A percentile compares a stretch with the other conserved stretches of the same genome.
phyloP scores from a whole-genome alignment of 129 eudicot genomes.

The sunflower (Helianthus annuus) region DNA sequence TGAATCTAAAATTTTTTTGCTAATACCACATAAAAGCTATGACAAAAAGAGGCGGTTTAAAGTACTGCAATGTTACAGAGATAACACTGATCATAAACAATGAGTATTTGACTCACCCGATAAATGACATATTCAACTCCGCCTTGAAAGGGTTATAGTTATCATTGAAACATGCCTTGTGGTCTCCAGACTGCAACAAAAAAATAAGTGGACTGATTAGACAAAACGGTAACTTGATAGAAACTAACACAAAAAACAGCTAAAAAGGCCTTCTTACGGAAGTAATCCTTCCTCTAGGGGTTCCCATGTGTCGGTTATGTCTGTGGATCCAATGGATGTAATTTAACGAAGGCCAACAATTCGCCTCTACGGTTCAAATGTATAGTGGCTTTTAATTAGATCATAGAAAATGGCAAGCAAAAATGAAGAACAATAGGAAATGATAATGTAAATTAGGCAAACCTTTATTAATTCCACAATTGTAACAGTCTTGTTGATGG shows the following conservation, averaged over 20 bases:
- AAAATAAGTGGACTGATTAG: background rate
- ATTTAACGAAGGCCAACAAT: conserved; percentile 95
- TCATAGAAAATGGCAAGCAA: background rate
- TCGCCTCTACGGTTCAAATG: conserved; percentile 62
- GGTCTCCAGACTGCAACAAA: conserved; percentile 65
- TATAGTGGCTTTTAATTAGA: background rate
- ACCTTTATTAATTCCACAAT: conserved; percentile 98
- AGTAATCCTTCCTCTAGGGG: conserved; percentile 98
- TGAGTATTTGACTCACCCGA: conserved; percentile 60
- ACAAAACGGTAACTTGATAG: background rate
- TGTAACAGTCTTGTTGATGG: conserved; percentile 94
- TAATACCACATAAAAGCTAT: conserved; percentile 1
- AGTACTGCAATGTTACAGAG: background rate
- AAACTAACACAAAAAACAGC: background rate
- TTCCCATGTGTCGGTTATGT: conserved; percentile 97
- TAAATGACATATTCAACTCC: conserved; percentile 56
- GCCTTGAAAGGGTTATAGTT: conserved; percentile 79
- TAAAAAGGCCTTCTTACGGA: conserved; percentile 48
- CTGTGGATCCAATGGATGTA: conserved; percentile 83
- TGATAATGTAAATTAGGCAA: background rate
- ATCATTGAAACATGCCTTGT: conserved; percentile 94
- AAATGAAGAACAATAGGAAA: no score
- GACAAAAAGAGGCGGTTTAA: background rate
- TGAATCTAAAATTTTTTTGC: background rate
- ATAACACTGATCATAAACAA: background rate